Evolutionary conservation across 371 early-diverging fungal genomes (phyloP).

Genomic region (Mycotypha africana): DNA sequence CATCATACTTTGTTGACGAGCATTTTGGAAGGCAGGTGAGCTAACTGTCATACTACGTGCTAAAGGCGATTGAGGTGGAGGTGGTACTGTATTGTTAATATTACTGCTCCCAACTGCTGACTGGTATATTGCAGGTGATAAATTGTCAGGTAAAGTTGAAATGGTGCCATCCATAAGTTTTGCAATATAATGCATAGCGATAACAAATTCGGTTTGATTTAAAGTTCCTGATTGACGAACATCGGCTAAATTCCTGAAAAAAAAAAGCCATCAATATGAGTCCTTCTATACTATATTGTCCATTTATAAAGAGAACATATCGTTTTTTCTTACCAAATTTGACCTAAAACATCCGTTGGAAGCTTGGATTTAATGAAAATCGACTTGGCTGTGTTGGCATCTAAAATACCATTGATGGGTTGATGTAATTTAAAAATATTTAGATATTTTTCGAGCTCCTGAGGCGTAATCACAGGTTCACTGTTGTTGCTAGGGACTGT

Average conservation of each 20-base stretch:
- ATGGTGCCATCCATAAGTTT: constrained; percentile 66
- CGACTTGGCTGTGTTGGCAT: constrained; percentile 31
- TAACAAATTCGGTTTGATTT: constrained; percentile 67
- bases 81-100: not conserved
- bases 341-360: constrained; percentile 32
- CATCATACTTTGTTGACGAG: constrained; percentile 20
- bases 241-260: constrained; percentile 63
- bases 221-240: constrained; percentile 64
- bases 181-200: constrained; percentile 81
- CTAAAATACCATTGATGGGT: constrained; percentile 31
- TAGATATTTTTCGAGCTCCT: constrained; percentile 39
- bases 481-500: no score
- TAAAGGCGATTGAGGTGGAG: constrained; percentile 10
- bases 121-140: constrained; percentile 60
- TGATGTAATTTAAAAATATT: constrained; percentile 38
- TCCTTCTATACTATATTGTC: no score
- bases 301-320: no score
- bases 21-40: constrained; percentile 8
- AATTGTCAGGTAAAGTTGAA: constrained; percentile 48
- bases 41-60: constrained; percentile 8
- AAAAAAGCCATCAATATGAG: no score
- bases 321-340: constrained; percentile 37
- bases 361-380: constrained; percentile 44
- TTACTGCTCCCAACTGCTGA: constrained; percentile 39
- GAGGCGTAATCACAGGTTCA: constrained; percentile 14